Evolutionary conservation across 2,329 filamentous ascomycete species (phyloP).

Genomic region (Penicillium crustosum): DNA sequence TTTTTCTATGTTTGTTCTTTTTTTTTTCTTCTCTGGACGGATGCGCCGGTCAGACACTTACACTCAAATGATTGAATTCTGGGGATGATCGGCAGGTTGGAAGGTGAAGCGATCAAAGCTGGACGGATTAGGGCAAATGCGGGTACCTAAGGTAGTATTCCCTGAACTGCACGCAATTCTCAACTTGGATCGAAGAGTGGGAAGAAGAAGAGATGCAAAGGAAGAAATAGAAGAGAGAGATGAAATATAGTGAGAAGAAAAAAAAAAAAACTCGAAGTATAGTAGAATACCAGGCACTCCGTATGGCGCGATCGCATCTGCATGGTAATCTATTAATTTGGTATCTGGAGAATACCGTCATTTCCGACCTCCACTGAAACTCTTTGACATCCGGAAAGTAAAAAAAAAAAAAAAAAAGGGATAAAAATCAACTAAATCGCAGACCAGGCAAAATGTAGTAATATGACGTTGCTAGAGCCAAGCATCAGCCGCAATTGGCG

Average conservation of each 20-base stretch:
- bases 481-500: conserved; percentile 10
- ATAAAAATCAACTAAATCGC: conserved; percentile 13
- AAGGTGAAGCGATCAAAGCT: conserved; percentile 4
- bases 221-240: conserved; percentile 7
- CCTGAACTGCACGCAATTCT: conserved; percentile 9
- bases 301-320: neutral
- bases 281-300: neutral
- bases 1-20: neutral
- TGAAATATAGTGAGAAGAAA: neutral
- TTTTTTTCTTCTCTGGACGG: neutral
- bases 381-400: neutral
- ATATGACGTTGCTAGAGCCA: conserved; percentile 19
- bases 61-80: neutral
- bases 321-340: conserved; percentile 2
- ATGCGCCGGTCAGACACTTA: neutral
- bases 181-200: conserved; percentile 7
- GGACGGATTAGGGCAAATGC: conserved; percentile 15
- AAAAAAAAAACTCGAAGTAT: conserved; percentile 2
- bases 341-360: conserved; percentile 9
- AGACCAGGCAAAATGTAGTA: neutral
- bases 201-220: conserved; percentile 6
- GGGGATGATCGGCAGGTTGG: neutral
- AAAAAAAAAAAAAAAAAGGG: neutral
- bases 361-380: neutral
- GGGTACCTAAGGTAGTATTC: conserved; percentile 6